Base-by-base conservation (phyloP, 1,284 basidiomycete species). In the Pseudomicrostroma phylloplanum region DNA sequence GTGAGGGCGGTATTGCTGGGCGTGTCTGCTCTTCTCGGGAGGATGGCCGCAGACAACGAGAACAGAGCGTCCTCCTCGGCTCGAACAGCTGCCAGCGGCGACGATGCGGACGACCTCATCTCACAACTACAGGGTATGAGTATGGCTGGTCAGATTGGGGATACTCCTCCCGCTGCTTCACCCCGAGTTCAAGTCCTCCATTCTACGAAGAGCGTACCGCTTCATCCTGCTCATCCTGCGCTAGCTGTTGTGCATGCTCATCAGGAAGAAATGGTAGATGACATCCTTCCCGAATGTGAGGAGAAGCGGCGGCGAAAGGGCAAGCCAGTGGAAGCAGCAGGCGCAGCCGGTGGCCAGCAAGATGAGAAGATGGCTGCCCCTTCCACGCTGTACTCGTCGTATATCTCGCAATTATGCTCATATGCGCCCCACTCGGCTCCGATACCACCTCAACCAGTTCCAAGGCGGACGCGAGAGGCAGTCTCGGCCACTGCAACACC, bases 1-100 rank as follows among this genome's bases (percentile, higher is more conserved):
- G 69, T 78, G 19, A 69, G 74, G 17, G 77, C 75, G 2, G 70
- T 71, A 11, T 61, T 74, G 9, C 68, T 78, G 25, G 77, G 75
- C 7, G 59, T 77, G 15, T 63, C 76, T 0, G 67, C 65, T 0
- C 67, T 69, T 1, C 36, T 59, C 43, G 61, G 25, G 15, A 26
- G 53, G 36, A 40, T 55, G n/a, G 59, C 56, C 21, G 39, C 21
- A 17, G 49, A 56, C 30, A 26, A 2, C 17, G 30, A 62, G 46
- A 19, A 46, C 19, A 46, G 41, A 15, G 40, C 19, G 21, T 26
- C 11, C 19, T 43, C 49, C 53, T 17, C 26, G 19, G 41, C 25
- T 3, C n/a, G 46, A 7, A 48, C n/a, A n/a, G 51, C 21, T 19
- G 51, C 25, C 51, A 25, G 40, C 13, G 59, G 55, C 23, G 65